Base-by-base conservation (phyloP, 257 asterid species). In the Echium plantagineum region DNA sequence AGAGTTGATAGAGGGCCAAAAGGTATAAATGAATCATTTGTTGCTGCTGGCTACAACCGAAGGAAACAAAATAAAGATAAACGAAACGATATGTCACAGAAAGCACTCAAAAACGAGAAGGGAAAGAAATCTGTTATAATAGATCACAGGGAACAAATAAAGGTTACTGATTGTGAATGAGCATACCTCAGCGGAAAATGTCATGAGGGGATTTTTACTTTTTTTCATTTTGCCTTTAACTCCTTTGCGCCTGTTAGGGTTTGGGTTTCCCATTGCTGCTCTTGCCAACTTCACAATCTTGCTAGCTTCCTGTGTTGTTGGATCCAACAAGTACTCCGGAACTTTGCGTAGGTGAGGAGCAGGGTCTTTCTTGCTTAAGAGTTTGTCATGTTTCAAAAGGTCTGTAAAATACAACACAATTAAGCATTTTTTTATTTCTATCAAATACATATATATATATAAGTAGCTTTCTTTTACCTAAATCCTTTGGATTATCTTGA, bases 241-340 rank as follows among this genome's bases (percentile, higher is more conserved):
- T 80, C 75, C 31, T n/a, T 53, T 81, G 24, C 86, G 86, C 8
- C 74, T 83, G 51, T 51, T 68, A 61, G 84, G 31, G 46, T 67
- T 76, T 31, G 66, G 6, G 65, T 75, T 81, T 56, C 94, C 95
- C 93, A 89, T 93, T 73, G 99, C 99, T 65, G 94, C 96, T 77
- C 97, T 78, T 62, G 95, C 80, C 51, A 93, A 94, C 83, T 89
- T 83, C 47, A 93, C 85, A 58, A 93, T 81, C 85, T 86, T 89
- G 87, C 88, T 83, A 71, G 96, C 99, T 79, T 93, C 97, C 74
- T 86, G 85, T 57, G 97, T 93, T 51, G 93, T 78, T 52, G 94
- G 90, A 72, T 89, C 97, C 80, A 89, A 52, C 26, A 93, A 80
- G 80, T 93, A 93, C 53, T 85, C 95, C 0, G 99, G 99, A 66